Conservation (phyloP, 441 rosid genomes). For the Caryocar brasiliense region DNA sequence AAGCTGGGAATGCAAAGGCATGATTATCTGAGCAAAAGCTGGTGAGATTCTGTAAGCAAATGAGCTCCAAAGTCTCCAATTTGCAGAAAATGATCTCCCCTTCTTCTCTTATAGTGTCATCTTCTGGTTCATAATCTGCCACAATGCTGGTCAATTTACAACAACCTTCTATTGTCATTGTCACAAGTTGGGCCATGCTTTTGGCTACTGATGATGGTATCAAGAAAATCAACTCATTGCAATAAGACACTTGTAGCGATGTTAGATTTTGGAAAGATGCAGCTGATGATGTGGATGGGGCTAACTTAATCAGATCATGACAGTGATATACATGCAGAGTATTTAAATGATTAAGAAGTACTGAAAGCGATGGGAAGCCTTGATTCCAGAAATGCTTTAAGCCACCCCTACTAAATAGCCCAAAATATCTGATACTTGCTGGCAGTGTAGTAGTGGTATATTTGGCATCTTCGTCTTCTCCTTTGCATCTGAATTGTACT, state of each 20-base stretch:
- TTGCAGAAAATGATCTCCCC: conserved; percentile 1
- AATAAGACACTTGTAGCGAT: not conserved
- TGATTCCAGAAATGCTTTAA: not conserved
- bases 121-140: not conserved
- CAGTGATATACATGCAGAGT: not conserved
- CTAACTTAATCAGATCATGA: not conserved
- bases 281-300: conserved; percentile 1
- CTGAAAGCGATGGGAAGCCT: not conserved
- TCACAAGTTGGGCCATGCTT: not conserved
- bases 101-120: no score
- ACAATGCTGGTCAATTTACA: conserved; percentile 1
- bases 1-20: not conserved
- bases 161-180: not conserved
- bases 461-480: no score
- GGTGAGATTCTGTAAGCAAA: not conserved
- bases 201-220: conserved; percentile 7
- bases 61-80: conserved; percentile 3
- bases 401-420: not conserved
- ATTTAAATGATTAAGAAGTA: not conserved
- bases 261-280: conserved; percentile 8
- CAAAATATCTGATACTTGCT: no score
- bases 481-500: conserved; percentile 1
- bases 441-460: no score
- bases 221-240: not conserved
- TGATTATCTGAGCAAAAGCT: not conserved